Evolutionary conservation across 257 asterid species (phyloP).

Genomic region (Solanum dulcamara): DNA sequence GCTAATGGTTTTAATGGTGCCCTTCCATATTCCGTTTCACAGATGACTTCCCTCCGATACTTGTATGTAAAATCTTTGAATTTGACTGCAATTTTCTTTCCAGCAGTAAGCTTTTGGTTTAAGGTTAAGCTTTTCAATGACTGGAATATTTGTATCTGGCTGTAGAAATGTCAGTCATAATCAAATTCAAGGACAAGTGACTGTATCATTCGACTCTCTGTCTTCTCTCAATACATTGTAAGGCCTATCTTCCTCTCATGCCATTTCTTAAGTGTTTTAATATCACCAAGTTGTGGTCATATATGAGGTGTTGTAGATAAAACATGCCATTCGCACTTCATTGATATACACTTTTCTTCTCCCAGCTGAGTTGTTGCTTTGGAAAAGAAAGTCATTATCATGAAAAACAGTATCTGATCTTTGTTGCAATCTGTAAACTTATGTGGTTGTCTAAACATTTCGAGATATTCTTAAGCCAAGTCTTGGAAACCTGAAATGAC

Average conservation of each 20-base stretch:
- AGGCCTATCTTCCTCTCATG: slow-evolving; percentile 17
- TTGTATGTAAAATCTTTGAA: slow-evolving; percentile 44
- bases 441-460: not conserved
- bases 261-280: not conserved
- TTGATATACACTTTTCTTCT: not conserved
- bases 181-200: slow-evolving; percentile 53
- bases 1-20: slow-evolving; percentile 45
- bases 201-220: slow-evolving; percentile 38
- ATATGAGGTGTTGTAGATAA: not conserved
- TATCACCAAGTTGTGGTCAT: not conserved
- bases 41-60: slow-evolving; percentile 54
- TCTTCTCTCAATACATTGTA: slow-evolving; percentile 68
- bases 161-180: slow-evolving; percentile 74
- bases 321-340: not conserved
- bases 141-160: slow-evolving; percentile 1
- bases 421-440: not conserved
- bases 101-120: not conserved
- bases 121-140: not conserved
- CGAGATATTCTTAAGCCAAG: not conserved
- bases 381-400: not conserved
- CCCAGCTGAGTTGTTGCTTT: not conserved
- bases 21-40: slow-evolving; percentile 66
- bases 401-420: not conserved
- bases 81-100: not conserved
- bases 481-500: not conserved